phyloP scores from a whole-genome alignment of 768 basidiomycete genomes.

The Phylloporus sp. region DNA sequence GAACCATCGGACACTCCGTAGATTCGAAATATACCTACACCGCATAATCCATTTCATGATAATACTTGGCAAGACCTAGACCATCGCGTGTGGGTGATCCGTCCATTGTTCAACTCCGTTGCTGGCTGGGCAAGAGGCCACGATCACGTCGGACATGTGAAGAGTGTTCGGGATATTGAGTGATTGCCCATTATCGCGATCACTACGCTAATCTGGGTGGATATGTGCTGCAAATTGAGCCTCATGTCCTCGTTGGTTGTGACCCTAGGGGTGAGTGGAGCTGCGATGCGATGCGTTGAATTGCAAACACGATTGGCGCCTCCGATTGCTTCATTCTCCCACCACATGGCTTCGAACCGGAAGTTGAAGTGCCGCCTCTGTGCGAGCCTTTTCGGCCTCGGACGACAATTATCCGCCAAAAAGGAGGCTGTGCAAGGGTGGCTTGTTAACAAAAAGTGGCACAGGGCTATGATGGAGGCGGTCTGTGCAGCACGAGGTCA shows the following conservation, averaged over 20 bases:
- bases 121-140: neutral
- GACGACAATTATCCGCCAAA: neutral
- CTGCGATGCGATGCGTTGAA: neutral
- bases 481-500: neutral
- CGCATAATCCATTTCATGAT: conserved; percentile 26
- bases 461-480: neutral
- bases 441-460: neutral
- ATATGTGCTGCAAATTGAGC: neutral
- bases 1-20: conserved; percentile 11
- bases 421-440: conserved; percentile 5
- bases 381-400: neutral
- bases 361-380: neutral
- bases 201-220: conserved; percentile 6
- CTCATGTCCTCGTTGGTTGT: neutral
- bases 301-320: neutral
- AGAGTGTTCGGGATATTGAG: conserved; percentile 11
- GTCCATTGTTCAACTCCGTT: neutral
- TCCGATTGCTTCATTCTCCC: conserved; percentile 13
- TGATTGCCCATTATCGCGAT: conserved; percentile 19
- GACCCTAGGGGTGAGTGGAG: neutral
- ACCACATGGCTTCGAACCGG: conserved; percentile 8
- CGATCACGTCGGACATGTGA: conserved; percentile 30
- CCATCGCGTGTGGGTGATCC: neutral
- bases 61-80: conserved; percentile 5
- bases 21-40: conserved; percentile 21